These are phyloP conservation scores for Acer negundo DNA, from an alignment of 345 rosid genomes.

Conservation along the genomic window DNA sequence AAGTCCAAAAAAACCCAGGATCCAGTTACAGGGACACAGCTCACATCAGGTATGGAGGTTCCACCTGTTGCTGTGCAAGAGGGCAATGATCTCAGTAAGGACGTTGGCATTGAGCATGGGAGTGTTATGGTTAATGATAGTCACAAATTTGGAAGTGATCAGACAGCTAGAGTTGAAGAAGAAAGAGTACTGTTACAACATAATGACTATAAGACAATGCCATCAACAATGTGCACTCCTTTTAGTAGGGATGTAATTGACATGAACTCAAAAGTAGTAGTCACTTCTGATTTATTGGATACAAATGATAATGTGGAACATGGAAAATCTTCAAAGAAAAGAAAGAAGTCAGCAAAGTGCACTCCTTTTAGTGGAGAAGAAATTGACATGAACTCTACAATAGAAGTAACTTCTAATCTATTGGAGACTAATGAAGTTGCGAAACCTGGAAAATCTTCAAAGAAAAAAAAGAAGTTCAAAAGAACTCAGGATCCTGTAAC, in stretches of 20 bases:
- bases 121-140: neutral
- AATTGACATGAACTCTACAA: slow-evolving; percentile 2
- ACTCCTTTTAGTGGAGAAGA: slow-evolving; percentile 13
- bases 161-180: slow-evolving; percentile 17
- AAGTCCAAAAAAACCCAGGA: slow-evolving; percentile 42
- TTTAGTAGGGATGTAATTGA: slow-evolving; percentile 11
- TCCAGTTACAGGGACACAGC: neutral
- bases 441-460: slow-evolving; percentile 35
- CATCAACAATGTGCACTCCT: neutral
- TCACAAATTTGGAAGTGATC: slow-evolving; percentile 15
- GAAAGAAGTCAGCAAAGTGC: slow-evolving; percentile 34
- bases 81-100: slow-evolving; percentile 5
- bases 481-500: slow-evolving; percentile 30
- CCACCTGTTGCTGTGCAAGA: neutral
- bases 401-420: neutral
- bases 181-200: slow-evolving; percentile 13
- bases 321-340: slow-evolving; percentile 43
- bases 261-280: slow-evolving; percentile 7
- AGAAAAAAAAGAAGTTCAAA: slow-evolving; percentile 47
- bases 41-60: slow-evolving; percentile 24
- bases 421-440: slow-evolving; percentile 5
- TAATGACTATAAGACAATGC: slow-evolving; percentile 6
- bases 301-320: slow-evolving; percentile 17
- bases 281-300: slow-evolving; percentile 2
- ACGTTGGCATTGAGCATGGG: neutral